These are phyloP conservation scores for Panaeolus cyanescens DNA, from an alignment of 768 basidiomycete genomes.

Conservation along the genomic window DNA sequence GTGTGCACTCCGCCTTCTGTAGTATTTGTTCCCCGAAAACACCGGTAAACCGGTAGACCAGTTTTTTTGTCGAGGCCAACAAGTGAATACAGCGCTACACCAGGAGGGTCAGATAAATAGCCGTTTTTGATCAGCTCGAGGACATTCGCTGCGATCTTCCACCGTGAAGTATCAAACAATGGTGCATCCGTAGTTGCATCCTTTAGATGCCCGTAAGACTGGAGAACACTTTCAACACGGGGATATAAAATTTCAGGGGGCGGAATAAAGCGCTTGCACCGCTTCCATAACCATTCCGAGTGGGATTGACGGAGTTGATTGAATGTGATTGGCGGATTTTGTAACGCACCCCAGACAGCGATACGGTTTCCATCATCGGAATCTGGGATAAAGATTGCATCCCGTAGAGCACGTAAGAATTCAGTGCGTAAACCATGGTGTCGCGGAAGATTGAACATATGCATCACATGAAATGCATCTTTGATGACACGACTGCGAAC, in stretches of 20 bases:
- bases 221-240: slow-evolving; percentile 24
- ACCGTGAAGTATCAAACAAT: slow-evolving; percentile 29
- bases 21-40: slow-evolving; percentile 30
- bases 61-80: slow-evolving; percentile 18
- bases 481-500: slow-evolving; percentile 15
- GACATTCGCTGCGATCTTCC: slow-evolving; percentile 27
- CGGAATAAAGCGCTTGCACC: slow-evolving; percentile 27
- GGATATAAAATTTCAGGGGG: slow-evolving; percentile 28
- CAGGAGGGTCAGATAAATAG: slow-evolving; percentile 27
- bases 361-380: slow-evolving; percentile 19
- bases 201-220: slow-evolving; percentile 28
- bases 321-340: slow-evolving; percentile 1
- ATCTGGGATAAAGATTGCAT: slow-evolving; percentile 27
- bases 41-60: slow-evolving; percentile 19
- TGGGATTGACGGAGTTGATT: neutral
- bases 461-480: slow-evolving; percentile 26
- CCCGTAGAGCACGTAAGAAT: slow-evolving; percentile 23
- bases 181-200: slow-evolving; percentile 27
- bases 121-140: slow-evolving; percentile 21
- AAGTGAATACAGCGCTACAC: slow-evolving; percentile 21
- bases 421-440: slow-evolving; percentile 21
- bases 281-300: slow-evolving; percentile 24
- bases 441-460: slow-evolving; percentile 23
- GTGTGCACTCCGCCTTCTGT: slow-evolving; percentile 37
- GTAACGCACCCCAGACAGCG: slow-evolving; percentile 11